Conservation (phyloP, 345 rosid species). For the Moringa oleifera region DNA sequence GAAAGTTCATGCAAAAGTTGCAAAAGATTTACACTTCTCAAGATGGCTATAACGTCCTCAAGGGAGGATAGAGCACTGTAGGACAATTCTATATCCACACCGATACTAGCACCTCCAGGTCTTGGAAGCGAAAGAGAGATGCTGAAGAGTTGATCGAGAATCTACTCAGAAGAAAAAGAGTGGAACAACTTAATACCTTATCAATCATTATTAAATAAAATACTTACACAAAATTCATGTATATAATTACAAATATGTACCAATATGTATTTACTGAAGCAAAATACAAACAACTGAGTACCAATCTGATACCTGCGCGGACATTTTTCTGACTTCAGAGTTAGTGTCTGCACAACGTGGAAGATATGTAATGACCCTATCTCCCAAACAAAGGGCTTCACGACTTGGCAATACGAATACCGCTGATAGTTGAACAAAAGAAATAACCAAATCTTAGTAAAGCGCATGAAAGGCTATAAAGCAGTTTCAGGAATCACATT, state of each 20-base stretch:
- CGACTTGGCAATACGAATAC: slow-evolving; percentile 92
- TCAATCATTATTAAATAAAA: slow-evolving; percentile 9
- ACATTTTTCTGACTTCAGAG: slow-evolving; percentile 88
- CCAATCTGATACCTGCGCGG: slow-evolving; percentile 76
- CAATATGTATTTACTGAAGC: neutral
- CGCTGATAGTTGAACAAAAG: slow-evolving; percentile 40
- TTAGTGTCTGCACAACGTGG: slow-evolving; percentile 95
- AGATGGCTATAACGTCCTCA: slow-evolving; percentile 92
- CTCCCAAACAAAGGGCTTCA: slow-evolving; percentile 87
- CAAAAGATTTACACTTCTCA: slow-evolving; percentile 59
- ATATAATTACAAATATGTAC: neutral
- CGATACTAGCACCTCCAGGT: slow-evolving; percentile 43
- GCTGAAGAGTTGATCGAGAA: slow-evolving; percentile 92
- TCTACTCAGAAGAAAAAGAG: slow-evolving; percentile 34
- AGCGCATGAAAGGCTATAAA: slow-evolving; percentile 3
- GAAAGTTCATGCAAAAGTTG: neutral
- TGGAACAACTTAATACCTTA: slow-evolving; percentile 15
- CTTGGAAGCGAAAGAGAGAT: slow-evolving; percentile 89
- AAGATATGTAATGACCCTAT: slow-evolving; percentile 84
- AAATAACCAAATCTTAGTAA: slow-evolving; percentile 12
- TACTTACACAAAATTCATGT: neutral
- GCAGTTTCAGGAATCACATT: slow-evolving; percentile 18
- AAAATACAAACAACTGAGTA: neutral
- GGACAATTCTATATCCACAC: slow-evolving; percentile 57
- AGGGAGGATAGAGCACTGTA: slow-evolving; percentile 83